phyloP scores from a whole-genome alignment of 495 filamentous ascomycete species.

The Penicillium ochrochloron region DNA sequence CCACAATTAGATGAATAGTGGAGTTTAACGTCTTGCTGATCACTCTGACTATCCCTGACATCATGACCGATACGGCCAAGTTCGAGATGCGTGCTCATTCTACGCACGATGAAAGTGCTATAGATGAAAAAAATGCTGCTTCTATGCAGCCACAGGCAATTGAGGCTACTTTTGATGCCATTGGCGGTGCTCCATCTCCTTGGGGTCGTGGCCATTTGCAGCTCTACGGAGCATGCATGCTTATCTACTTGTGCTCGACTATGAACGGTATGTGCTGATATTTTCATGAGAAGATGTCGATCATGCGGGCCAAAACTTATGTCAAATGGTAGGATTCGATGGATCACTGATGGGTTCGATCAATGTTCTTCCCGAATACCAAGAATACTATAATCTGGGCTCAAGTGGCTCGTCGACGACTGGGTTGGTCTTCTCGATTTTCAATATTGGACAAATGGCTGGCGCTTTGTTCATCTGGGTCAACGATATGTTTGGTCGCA shows the following conservation, averaged over 20 bases:
- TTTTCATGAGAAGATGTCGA: not conserved
- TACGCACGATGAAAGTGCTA: not conserved
- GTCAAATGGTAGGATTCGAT: not conserved
- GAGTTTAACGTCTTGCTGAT: not conserved
- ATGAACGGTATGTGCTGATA: not conserved
- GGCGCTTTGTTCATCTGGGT: not conserved
- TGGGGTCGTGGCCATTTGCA: not conserved
- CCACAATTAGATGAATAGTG: not conserved
- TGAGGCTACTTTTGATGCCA: not conserved
- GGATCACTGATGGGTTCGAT: slow-evolving; percentile 1
- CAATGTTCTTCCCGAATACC: not conserved
- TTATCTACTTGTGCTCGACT: not conserved
- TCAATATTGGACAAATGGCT: not conserved
- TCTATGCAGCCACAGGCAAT: not conserved
- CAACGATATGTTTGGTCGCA: not conserved
- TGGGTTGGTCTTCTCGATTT: not conserved
- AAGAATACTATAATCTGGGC: not conserved
- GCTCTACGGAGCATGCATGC: not conserved
- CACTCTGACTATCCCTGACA: not conserved
- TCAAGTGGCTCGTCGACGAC: not conserved
- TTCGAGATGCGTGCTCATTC: not conserved
- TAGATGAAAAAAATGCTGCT: not conserved
- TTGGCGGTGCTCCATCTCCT: not conserved
- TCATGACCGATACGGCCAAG: not conserved
- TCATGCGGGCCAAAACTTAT: not conserved